Conservation (phyloP, 352 stramenopile genomes). For the Blastocystis sp. region DNA sequence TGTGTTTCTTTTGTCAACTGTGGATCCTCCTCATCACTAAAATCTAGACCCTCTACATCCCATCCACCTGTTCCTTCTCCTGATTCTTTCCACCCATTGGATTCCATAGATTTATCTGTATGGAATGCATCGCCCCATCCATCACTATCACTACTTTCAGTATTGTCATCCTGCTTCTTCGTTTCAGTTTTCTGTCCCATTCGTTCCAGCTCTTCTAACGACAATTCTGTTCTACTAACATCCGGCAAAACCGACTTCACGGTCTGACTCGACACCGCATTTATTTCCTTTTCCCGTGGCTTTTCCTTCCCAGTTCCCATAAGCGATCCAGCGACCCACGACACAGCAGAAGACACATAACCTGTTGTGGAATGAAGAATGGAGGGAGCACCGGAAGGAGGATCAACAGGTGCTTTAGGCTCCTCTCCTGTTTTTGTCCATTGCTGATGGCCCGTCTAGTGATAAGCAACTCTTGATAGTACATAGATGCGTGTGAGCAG, state of each 20-base stretch:
- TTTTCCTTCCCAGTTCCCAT: not conserved
- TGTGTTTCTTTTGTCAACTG: constrained; percentile 4
- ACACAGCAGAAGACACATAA: constrained; percentile 11
- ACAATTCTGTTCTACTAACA: not conserved
- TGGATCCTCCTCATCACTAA: constrained; percentile 25
- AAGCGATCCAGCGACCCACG: constrained; percentile 24
- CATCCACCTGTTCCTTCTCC: not conserved
- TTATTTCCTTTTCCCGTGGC: not conserved
- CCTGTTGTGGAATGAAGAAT: not conserved
- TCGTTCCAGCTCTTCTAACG: constrained; percentile 38
- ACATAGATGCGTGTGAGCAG: constrained; percentile 52
- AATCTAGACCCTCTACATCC: not conserved
- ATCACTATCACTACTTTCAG: constrained; percentile 10
- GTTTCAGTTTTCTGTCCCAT: not conserved
- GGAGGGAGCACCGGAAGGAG: not conserved
- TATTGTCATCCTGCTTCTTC: not conserved
- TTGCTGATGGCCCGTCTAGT: constrained; percentile 11
- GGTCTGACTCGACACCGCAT: not conserved
- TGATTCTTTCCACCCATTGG: not conserved
- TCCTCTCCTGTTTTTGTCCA: constrained; percentile 34
- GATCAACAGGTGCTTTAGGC: not conserved
- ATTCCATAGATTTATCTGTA: not conserved
- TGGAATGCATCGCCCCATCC: not conserved
- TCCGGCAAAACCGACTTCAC: constrained; percentile 21
- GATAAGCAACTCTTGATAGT: not conserved